Evolutionary conservation across 208 protist species (phyloP), one percentile per base, ranked within the genome.

Genomic region (Plasmodiophora brassicae): DNA sequence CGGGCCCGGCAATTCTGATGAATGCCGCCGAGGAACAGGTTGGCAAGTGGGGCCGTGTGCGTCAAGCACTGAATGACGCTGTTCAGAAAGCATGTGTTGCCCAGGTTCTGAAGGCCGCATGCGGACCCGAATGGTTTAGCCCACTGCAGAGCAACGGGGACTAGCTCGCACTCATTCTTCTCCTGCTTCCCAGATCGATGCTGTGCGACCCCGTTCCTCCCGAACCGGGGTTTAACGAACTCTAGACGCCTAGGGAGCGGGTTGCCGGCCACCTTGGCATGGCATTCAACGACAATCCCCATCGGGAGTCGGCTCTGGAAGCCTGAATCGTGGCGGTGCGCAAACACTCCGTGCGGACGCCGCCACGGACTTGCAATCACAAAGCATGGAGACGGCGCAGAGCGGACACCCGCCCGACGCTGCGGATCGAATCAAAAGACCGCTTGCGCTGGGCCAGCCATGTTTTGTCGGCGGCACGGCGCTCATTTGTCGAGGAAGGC

Each of bases 81-180:
- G 84, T 96, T 96, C 46, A 95, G 46, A 84, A 96, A 96, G 89
- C 94, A 96, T 0, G 94, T 96, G 92, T 96, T 96, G 45, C 94
- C 94, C 5, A 91, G 87, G 28, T 91, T 91, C 14, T 36, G 43
- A 1, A 91, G 83, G 0, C 89, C 89, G 22, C 50, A 32, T 1
- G 46, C 72, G 14, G 54, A 44, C 8, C 89, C 22, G 14, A 5
- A 78, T 5, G n/a, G 5, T 8, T 32, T n/a, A 32, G 10, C 41
- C 65, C 65, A 78, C 20, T 32, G 65, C n/a, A 32, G 10, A 38
- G 10, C n/a, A 32, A 78, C n/a, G n/a, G 65, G n/a, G 5, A 78
- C 32, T 8, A 8, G 14, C 32, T 14, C n/a, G 10, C 32, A 78
- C 10, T 5, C 5, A n/a, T 5, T 32, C 65, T n/a, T 38, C 5